phyloP scores from a whole-genome alignment of 305 asterid species.

The Solanum hybrid region DNA sequence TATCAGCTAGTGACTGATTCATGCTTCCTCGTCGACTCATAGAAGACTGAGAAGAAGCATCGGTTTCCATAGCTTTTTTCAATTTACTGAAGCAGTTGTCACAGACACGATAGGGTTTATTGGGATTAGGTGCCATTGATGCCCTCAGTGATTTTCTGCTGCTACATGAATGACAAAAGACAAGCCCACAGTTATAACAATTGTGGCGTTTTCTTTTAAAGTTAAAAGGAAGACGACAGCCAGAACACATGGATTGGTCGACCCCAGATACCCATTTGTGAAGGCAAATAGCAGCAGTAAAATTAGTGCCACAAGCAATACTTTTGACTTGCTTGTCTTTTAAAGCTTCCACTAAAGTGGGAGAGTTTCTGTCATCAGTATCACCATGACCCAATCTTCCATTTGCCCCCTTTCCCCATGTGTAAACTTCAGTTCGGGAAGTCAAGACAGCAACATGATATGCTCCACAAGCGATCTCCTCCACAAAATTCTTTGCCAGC shows the following conservation, averaged over 20 bases:
- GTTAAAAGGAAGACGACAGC: constrained; percentile 44
- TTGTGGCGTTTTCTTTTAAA: constrained; percentile 58
- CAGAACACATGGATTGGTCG: constrained; percentile 58
- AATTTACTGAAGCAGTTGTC: constrained; percentile 61
- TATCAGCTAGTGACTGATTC: constrained; percentile 36
- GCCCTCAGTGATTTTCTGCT: constrained; percentile 64
- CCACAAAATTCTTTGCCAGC: constrained; percentile 13
- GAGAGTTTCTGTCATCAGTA: constrained; percentile 43
- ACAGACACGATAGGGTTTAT: constrained; percentile 63
- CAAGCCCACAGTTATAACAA: constrained; percentile 74
- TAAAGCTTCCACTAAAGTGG: constrained; percentile 53
- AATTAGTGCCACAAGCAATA: constrained; percentile 59
- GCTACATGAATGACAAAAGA: constrained; percentile 64
- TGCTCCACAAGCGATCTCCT: constrained; percentile 25
- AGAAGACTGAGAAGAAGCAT: constrained; percentile 47
- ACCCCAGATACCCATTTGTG: constrained; percentile 70
- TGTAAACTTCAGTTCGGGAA: constrained; percentile 21
- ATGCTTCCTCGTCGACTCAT: constrained; percentile 50
- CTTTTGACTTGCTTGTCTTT: constrained; percentile 67
- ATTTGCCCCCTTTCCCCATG: constrained; percentile 28
- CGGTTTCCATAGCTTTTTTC: constrained; percentile 53
- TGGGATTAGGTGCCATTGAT: constrained; percentile 68
- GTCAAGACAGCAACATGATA: constrained; percentile 25
- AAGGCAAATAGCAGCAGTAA: constrained; percentile 65
- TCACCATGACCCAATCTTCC: constrained; percentile 69